These are phyloP conservation scores for Ramularia endophylla DNA, from an alignment of 2,329 filamentous ascomycete species.

Conservation along the genomic window DNA sequence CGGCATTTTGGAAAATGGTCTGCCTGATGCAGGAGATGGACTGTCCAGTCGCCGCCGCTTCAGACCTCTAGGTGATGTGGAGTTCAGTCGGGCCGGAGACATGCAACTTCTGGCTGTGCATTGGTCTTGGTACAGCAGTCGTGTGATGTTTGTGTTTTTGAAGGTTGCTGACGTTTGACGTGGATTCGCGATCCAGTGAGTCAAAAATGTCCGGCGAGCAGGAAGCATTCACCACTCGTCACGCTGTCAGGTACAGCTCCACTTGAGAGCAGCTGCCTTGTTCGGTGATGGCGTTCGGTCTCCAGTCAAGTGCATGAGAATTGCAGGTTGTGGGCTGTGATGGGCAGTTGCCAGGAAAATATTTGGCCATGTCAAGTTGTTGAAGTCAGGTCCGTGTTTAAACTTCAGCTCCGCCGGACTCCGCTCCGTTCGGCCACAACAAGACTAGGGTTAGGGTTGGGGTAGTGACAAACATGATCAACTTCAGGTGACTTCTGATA, in stretches of 20 bases:
- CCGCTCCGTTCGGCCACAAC: too few species aligned
- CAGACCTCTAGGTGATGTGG: constrained; percentile 22
- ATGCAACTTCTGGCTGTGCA: constrained; percentile 21
- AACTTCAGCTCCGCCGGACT: too few species aligned
- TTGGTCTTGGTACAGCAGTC: constrained; percentile 9
- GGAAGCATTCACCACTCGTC: constrained; percentile 15
- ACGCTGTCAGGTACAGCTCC: background rate
- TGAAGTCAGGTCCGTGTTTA: too few species aligned
- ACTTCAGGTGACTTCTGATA: too few species aligned
- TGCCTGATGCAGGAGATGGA: constrained; percentile 3
- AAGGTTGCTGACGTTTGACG: constrained; percentile 1
- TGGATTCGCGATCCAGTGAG: constrained; percentile 11
- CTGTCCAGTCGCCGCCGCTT: constrained; percentile 26
- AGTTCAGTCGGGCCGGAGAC: constrained; percentile 25
- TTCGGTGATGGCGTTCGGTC: too few species aligned
- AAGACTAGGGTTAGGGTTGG: too few species aligned
- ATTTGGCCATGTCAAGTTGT: too few species aligned
- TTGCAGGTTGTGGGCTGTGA: too few species aligned
- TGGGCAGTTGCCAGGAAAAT: too few species aligned
- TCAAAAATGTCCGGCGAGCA: constrained; percentile 14
- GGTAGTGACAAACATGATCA: too few species aligned
- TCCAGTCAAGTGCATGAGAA: too few species aligned
- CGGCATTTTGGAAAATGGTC: constrained; percentile 21
- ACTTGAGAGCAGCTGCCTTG: too few species aligned
- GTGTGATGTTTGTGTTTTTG: constrained; percentile 1